Conservation (phyloP, 176 grass and related monocot genomes). For the Zoysia japonica region DNA sequence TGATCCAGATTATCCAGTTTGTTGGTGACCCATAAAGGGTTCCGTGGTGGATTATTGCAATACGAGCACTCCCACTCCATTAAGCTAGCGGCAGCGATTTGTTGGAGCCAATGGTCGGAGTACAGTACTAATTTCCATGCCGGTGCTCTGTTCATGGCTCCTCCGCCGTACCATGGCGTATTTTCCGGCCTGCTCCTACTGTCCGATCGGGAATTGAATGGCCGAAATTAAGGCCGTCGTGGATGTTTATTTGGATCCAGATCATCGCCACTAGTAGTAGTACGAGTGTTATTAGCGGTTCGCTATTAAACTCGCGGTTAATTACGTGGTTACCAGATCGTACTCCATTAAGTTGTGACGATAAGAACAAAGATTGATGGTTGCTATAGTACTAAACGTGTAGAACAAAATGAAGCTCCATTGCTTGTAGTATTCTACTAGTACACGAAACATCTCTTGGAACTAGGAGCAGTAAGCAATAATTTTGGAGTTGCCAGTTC, state of each 20-base stretch:
- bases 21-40: not conserved
- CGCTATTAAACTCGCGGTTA: not conserved
- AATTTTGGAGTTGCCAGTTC: too few relatives aligned
- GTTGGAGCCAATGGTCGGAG: constrained; percentile 7
- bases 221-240: constrained; percentile 18
- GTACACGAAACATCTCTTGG: too few relatives aligned
- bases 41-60: not conserved
- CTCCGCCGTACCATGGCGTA: constrained; percentile 17
- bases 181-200: not conserved
- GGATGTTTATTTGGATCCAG: not conserved
- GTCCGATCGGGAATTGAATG: constrained; percentile 28
- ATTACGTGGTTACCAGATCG: not conserved
- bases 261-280: not conserved
- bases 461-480: too few relatives aligned
- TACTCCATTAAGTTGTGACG: not conserved
- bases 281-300: not conserved
- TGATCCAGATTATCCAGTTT: too few relatives aligned
- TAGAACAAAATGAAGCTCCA: too few relatives aligned
- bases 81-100: constrained; percentile 26
- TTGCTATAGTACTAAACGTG: too few relatives aligned
- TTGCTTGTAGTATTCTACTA: too few relatives aligned
- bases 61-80: not conserved
- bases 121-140: not conserved
- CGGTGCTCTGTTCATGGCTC: not conserved
- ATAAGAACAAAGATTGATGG: not conserved